phyloP scores from a whole-genome alignment of 148 eudicot species.

The Arctostaphylos glauca region DNA sequence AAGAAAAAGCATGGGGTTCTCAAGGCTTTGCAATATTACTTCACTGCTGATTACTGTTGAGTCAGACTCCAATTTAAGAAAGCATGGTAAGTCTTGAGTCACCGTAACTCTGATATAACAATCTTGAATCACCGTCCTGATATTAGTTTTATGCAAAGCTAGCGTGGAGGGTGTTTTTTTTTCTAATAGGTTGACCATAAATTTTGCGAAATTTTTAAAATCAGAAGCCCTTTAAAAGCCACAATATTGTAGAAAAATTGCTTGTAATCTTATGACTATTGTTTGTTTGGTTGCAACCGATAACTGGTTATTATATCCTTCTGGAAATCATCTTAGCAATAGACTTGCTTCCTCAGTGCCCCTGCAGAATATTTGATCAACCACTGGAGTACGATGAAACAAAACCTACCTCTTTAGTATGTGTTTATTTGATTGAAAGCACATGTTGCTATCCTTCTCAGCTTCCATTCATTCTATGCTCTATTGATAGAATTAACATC shows the following conservation, averaged over 20 bases:
- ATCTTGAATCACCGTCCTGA: background rate
- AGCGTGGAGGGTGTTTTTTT: background rate
- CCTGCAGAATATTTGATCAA: background rate
- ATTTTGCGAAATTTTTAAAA: background rate
- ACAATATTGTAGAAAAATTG: background rate
- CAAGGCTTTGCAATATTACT: background rate
- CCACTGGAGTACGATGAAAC: conserved; percentile 15
- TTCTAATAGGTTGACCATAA: background rate
- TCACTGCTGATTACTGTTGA: background rate
- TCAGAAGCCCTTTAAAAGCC: background rate
- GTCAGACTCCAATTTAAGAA: conserved; percentile 10
- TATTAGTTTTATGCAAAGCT: background rate
- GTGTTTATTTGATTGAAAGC: conserved; percentile 11
- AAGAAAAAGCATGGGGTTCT: background rate
- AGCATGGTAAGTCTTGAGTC: background rate
- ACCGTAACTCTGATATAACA: background rate
- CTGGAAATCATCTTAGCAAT: background rate
- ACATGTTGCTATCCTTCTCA: conserved; percentile 15
- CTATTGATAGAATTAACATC: conserved; percentile 2
- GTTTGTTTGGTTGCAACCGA: background rate
- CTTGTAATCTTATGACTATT: background rate
- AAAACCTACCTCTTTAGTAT: conserved; percentile 11
- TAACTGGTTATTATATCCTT: background rate
- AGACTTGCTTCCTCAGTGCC: background rate
- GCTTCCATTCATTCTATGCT: conserved; percentile 16